phyloP scores from a whole-genome alignment of 1,284 basidiomycete genomes.

The Waitea zeae region DNA sequence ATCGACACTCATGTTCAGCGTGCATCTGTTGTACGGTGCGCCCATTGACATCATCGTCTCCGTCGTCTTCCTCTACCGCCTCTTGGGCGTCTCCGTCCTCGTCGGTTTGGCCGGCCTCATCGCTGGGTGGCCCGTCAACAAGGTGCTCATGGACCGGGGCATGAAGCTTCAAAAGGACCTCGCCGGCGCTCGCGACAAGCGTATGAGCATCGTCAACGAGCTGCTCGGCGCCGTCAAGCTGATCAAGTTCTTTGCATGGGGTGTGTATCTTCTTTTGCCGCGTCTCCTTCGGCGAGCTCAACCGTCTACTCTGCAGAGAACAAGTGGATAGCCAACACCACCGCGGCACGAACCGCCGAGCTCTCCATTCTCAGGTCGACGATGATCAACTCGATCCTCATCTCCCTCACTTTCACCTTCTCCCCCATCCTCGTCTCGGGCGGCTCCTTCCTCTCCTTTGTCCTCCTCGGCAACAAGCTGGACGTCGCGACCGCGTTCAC shows the following conservation, averaged over 20 bases:
- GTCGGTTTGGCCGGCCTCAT: slow-evolving; percentile 70
- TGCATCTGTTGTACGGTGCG: slow-evolving; percentile 53
- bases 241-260: slow-evolving; percentile 82
- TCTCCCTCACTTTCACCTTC: slow-evolving; percentile 41
- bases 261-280: too few species aligned
- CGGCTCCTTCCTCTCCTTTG: slow-evolving; percentile 46
- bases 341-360: too few species aligned
- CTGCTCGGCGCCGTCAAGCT: slow-evolving; percentile 69
- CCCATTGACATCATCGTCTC: slow-evolving; percentile 75
- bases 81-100: slow-evolving; percentile 75
- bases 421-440: slow-evolving; percentile 57
- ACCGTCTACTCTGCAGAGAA: slow-evolving; percentile 44
- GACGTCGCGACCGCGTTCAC: slow-evolving; percentile 57
- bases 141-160: slow-evolving; percentile 38
- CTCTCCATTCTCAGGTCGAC: too few species aligned
- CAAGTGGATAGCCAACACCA: slow-evolving; percentile 50
- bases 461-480: slow-evolving; percentile 45
- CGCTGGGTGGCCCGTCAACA: slow-evolving; percentile 62
- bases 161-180: slow-evolving; percentile 60
- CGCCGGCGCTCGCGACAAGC: slow-evolving; percentile 60
- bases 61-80: slow-evolving; percentile 58
- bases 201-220: slow-evolving; percentile 79
- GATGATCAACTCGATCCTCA: slow-evolving; percentile 47
- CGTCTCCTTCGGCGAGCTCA: slow-evolving; percentile 58
- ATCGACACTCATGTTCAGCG: slow-evolving; percentile 26